Base-by-base conservation (phyloP, 2,329 filamentous ascomycete genomes). In the Fusarium sororula region DNA sequence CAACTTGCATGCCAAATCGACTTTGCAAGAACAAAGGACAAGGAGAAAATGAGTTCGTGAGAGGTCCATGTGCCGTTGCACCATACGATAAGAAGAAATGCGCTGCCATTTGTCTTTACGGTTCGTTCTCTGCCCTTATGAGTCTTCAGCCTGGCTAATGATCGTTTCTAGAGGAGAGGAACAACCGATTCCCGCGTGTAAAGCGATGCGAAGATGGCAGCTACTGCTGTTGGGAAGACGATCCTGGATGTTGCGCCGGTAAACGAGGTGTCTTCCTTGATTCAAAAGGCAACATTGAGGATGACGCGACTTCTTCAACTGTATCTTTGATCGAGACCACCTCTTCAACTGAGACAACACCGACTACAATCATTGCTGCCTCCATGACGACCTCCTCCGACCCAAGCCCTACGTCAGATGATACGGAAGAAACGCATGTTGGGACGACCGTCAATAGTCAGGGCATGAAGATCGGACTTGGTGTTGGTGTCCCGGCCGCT, bases 141-240 rank as follows among this genome's bases (percentile, higher is more conserved):
- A 48, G 26, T 4, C 10, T 22, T 22, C 2, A 15, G 11, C 26
- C 13, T 4, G 7, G 13, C 37, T 66, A 30, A 61, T n/a, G 8
- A 8, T 15, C 7, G 0, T 13, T 18, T 1, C 5, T 12, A 76
- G 70, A 70, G 18, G 68, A 73, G 30, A 62, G 39, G 10, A 63
- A 67, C 8, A 61, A 66, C 14, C 26, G 66, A 7, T 66, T 76
- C 14, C 74, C 73, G 8, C 55, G 74, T 5, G 71, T 74, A 11
- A 59, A 47, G 13, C n/a, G 37, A 26, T 76, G 74, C 38, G 44
- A 63, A 1, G 69, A 76, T 53, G 74, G 75, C 2, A 73, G 71
- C n/a, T 69, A 56, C n/a, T 77, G 72, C n/a, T 77, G 69, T 26
- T 61, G 8, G 1, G 35, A 77, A 15, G 54, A 75, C n/a, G 69